A percentile compares a stretch with the other conserved stretches of the same genome.
Conservation (phyloP, 139 green algal genomes). For the Diplosphaera chodatii region DNA sequence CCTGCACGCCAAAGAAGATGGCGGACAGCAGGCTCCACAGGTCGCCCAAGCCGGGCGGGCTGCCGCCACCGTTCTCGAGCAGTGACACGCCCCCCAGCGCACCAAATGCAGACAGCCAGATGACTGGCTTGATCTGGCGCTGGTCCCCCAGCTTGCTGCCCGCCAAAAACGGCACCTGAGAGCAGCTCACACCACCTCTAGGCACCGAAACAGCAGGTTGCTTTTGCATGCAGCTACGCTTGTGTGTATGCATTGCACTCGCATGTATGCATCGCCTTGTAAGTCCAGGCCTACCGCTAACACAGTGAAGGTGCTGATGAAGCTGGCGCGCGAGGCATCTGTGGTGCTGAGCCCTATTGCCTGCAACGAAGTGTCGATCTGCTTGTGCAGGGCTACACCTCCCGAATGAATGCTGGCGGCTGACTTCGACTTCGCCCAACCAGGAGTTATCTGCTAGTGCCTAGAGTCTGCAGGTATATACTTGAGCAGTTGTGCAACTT, state of each 20-base stretch:
- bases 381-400: no score
- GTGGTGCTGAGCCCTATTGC: constrained; percentile 51
- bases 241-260: no score
- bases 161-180: constrained; percentile 73
- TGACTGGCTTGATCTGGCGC: constrained; percentile 44
- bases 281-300: no score
- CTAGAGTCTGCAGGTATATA: no score
- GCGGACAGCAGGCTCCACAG: constrained; percentile 55
- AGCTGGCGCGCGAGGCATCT: constrained; percentile 58
- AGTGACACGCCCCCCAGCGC: constrained; percentile 61
- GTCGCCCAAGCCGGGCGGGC: constrained; percentile 49
- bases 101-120: constrained; percentile 44
- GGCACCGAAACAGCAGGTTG: no score
- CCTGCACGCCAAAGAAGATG: constrained; percentile 68
- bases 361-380: constrained; percentile 24
- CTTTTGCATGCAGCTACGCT: no score
- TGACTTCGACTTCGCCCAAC: no score
- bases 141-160: constrained; percentile 33
- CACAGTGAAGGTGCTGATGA: constrained; percentile 76
- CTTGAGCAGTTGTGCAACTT: no score
- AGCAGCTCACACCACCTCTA: no score
- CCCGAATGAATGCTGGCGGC: no score
- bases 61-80: constrained; percentile 45
- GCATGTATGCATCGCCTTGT: no score
- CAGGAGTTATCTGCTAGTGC: no score